phyloP scores from a whole-genome alignment of 2,329 filamentous ascomycete species.

The Ophiocordyceps camponoti-floridani region DNA sequence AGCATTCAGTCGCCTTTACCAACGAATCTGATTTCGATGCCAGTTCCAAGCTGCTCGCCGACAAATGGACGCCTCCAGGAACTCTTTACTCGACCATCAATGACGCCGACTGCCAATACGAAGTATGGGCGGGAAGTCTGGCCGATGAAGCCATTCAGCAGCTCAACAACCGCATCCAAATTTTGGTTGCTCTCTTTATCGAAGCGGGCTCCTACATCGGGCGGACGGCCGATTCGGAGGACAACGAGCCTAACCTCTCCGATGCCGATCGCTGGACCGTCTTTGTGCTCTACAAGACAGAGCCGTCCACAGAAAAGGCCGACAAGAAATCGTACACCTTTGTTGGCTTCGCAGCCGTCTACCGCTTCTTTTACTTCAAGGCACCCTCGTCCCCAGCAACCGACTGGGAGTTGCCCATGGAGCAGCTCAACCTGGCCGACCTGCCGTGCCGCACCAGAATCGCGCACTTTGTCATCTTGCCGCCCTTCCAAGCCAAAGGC shows the following conservation, averaged over 20 bases:
- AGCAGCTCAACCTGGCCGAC: conserved; percentile 32
- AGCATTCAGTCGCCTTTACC: conserved; percentile 43
- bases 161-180: conserved; percentile 64
- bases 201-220: conserved; percentile 73
- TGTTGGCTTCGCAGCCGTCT: conserved; percentile 78
- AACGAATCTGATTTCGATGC: conserved; percentile 43
- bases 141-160: conserved; percentile 50
- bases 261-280: conserved; percentile 77
- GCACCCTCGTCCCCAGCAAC: conserved; percentile 21
- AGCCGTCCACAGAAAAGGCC: conserved; percentile 19
- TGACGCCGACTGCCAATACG: conserved; percentile 46
- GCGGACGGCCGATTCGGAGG: conserved; percentile 23
- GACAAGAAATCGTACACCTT: conserved; percentile 53
- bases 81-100: conserved; percentile 47
- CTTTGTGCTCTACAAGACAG: conserved; percentile 69
- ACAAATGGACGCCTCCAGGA: conserved; percentile 55
- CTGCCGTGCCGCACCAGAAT: conserved; percentile 68
- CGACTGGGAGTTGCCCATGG: conserved; percentile 25
- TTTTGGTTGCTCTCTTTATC: conserved; percentile 74
- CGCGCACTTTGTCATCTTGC: conserved; percentile 84
- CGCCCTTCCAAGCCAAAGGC: conserved; percentile 67
- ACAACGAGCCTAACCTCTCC: conserved; percentile 48
- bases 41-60: conserved; percentile 26
- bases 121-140: conserved; percentile 70
- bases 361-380: conserved; percentile 60